Conservation (phyloP, 345 rosid genomes). For the Eucalyptus curtisii region DNA sequence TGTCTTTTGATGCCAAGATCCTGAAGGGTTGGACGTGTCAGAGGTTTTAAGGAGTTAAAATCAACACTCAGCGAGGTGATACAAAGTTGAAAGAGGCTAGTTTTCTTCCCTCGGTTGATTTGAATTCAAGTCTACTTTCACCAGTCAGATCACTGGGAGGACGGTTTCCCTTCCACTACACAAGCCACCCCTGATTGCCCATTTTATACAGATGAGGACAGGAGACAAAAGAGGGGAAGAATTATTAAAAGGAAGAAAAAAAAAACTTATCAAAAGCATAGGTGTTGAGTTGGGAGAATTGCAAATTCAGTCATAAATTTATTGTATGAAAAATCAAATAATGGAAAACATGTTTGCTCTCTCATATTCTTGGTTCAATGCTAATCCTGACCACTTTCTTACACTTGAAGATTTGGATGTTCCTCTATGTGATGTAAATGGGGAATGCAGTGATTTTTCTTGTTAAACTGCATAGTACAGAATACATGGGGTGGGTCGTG, state of each 20-base stretch:
- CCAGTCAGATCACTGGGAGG: no score
- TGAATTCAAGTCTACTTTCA: background rate
- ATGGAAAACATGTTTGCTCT: no score
- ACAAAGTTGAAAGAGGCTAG: constrained; percentile 23
- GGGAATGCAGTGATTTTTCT: background rate
- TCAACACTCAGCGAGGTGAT: constrained; percentile 11
- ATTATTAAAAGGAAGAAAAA: no score
- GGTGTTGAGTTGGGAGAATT: no score
- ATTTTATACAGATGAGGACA: no score
- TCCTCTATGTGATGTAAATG: background rate
- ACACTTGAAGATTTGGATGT: background rate
- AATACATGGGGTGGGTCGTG: background rate
- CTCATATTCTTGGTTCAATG: no score
- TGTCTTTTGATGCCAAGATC: background rate
- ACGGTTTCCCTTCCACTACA: no score
- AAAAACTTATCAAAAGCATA: no score
- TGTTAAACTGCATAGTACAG: background rate
- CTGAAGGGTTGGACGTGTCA: background rate
- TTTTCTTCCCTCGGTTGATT: background rate
- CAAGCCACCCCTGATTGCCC: no score
- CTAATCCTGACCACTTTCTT: background rate
- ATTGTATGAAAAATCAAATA: no score
- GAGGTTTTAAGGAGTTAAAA: constrained; percentile 18
- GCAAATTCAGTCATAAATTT: no score
- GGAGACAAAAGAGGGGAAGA: no score